These are phyloP conservation scores for Sporothrix euskadiensis DNA, from an alignment of 2,329 filamentous ascomycete species.

Conservation along the genomic window DNA sequence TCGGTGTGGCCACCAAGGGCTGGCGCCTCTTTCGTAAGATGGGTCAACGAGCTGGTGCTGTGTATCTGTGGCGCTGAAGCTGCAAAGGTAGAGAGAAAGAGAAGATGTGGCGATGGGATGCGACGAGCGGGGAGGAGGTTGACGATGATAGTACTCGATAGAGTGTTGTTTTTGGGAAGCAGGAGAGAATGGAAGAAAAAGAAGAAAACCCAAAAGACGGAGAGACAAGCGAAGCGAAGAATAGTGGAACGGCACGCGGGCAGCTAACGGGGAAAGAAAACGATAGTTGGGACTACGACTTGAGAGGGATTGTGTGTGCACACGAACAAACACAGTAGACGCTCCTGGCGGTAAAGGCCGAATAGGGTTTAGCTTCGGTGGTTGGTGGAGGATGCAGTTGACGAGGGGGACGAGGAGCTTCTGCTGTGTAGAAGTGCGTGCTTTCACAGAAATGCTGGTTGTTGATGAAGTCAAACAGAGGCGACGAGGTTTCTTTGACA, in stretches of 20 bases:
- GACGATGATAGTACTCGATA: neutral
- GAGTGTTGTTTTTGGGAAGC: neutral
- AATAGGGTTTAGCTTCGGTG: conserved; percentile 21
- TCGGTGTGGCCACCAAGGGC: conserved; percentile 3
- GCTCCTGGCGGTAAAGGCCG: conserved; percentile 13
- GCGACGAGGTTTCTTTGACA: neutral
- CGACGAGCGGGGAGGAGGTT: neutral
- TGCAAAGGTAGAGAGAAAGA: neutral
- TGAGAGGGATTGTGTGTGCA: neutral
- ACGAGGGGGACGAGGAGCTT: neutral
- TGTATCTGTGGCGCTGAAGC: conserved; percentile 2
- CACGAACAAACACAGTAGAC: neutral
- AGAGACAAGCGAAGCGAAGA: neutral
- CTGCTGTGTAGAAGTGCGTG: neutral
- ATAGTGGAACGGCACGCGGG: conserved; percentile 21
- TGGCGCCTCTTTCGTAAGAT: neutral
- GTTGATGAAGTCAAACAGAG: neutral
- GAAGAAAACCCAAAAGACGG: neutral
- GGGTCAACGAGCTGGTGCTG: neutral
- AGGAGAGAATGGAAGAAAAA: neutral
- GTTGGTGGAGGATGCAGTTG: neutral
- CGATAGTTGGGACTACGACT: neutral
- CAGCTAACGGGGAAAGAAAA: conserved; percentile 13
- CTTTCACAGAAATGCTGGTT: conserved; percentile 5
- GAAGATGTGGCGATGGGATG: neutral